These are phyloP conservation scores for Geotrichum fermentans DNA, from an alignment of 1,139 yeast genomes.

Conservation along the genomic window DNA sequence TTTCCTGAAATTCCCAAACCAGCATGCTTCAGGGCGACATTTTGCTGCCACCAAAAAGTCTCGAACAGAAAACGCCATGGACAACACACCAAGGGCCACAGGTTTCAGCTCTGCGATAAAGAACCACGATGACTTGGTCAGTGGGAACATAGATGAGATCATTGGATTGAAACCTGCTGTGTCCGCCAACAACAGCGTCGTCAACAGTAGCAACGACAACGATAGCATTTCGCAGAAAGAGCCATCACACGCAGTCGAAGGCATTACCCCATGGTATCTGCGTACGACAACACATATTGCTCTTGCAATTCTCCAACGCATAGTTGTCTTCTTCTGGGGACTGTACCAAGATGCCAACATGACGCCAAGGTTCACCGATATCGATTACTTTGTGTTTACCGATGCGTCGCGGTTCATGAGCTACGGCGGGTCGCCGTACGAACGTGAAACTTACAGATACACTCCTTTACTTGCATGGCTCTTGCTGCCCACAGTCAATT, in stretches of 20 bases:
- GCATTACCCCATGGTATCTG: constrained; percentile 15
- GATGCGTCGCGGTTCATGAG: constrained; percentile 80
- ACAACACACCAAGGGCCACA: constrained; percentile 6
- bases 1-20: too few relatives aligned
- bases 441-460: constrained; percentile 83
- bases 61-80: constrained; percentile 2
- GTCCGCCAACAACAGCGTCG: too few relatives aligned
- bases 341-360: constrained; percentile 77
- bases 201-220: too few relatives aligned
- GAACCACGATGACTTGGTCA: not conserved
- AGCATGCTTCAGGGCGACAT: too few relatives aligned
- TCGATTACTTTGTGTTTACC: constrained; percentile 87
- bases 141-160: not conserved
- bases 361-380: constrained; percentile 84
- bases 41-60: too few relatives aligned
- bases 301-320: constrained; percentile 42
- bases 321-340: constrained; percentile 74
- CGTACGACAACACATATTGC: constrained; percentile 15
- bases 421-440: constrained; percentile 64
- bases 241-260: too few relatives aligned
- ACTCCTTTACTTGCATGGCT: constrained; percentile 89
- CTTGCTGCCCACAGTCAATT: constrained; percentile 57
- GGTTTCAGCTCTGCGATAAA: not conserved
- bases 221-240: too few relatives aligned
- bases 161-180: too few relatives aligned